These are phyloP conservation scores for Scedosporium minutisporum DNA, from an alignment of 2,329 filamentous ascomycete species.

Conservation along the genomic window DNA sequence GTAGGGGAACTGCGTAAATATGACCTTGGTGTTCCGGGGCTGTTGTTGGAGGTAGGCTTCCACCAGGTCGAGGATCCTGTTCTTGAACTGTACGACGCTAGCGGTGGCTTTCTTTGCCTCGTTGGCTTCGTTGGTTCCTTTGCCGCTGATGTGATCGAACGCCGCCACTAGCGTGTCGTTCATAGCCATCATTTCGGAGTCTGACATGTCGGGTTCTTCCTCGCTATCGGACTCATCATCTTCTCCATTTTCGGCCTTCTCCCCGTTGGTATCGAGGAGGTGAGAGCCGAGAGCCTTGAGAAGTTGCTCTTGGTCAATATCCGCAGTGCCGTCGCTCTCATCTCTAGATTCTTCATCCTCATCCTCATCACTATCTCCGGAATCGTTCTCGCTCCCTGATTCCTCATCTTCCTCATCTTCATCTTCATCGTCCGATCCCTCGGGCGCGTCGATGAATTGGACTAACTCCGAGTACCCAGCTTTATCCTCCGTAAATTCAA, in stretches of 20 bases:
- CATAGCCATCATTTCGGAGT: conserved; percentile 75
- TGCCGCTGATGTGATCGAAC: conserved; percentile 66
- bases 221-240: conserved; percentile 61
- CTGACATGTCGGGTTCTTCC: conserved; percentile 91
- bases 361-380: not conserved
- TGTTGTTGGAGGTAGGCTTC: conserved; percentile 72
- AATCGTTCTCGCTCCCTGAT: not conserved
- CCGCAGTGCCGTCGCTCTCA: conserved; percentile 2
- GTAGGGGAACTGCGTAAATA: conserved; percentile 63
- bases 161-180: conserved; percentile 77
- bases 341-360: conserved; percentile 1
- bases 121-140: conserved; percentile 59
- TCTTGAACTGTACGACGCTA: conserved; percentile 88
- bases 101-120: conserved; percentile 81
- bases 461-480: not conserved
- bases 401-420: not conserved
- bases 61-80: conserved; percentile 79
- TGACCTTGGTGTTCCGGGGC: conserved; percentile 55
- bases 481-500: conserved; percentile 5
- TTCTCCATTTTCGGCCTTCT: conserved; percentile 33
- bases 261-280: conserved; percentile 45
- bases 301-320: not conserved
- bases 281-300: conserved; percentile 2
- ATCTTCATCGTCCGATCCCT: conserved; percentile 3
- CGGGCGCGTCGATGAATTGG: not conserved